A percentile compares a stretch with the other conserved stretches of the same genome.
These are phyloP conservation scores for Thuja plicata DNA, from an alignment of 83 land plant genomes.

Conservation along the genomic window DNA sequence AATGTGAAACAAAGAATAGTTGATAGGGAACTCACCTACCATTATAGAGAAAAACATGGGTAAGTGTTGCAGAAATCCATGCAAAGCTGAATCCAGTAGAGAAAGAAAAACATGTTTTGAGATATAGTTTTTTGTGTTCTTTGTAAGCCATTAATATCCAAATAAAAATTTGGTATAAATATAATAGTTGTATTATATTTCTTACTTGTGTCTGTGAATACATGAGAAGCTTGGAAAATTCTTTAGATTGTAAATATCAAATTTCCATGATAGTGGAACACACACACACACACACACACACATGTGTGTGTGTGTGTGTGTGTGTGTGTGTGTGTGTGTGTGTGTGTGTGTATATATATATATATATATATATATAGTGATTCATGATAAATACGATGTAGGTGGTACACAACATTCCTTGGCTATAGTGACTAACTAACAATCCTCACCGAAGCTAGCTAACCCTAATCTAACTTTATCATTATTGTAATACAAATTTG, in stretches of 20 bases:
- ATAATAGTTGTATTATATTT: constrained; percentile 60
- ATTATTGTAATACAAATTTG: no score
- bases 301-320: no score
- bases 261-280: constrained; percentile 55
- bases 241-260: constrained; percentile 69
- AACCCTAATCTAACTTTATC: no score
- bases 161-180: constrained; percentile 53
- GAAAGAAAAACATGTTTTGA: constrained; percentile 77
- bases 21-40: constrained; percentile 53
- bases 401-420: no score
- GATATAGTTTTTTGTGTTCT: constrained; percentile 45
- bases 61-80: constrained; percentile 62
- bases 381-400: no score
- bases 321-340: no score
- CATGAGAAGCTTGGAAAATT: constrained; percentile 81
- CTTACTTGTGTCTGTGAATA: constrained; percentile 52
- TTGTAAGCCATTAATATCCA: constrained; percentile 60
- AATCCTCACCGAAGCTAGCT: no score
- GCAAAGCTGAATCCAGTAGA: constrained; percentile 87
- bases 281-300: no score
- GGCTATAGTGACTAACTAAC: no score
- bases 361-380: no score
- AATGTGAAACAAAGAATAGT: not conserved
- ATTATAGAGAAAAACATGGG: constrained; percentile 75
- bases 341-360: no score